These are phyloP conservation scores for Pichia thaimueangensis DNA, from an alignment of 805 yeast species.

Conservation along the genomic window DNA sequence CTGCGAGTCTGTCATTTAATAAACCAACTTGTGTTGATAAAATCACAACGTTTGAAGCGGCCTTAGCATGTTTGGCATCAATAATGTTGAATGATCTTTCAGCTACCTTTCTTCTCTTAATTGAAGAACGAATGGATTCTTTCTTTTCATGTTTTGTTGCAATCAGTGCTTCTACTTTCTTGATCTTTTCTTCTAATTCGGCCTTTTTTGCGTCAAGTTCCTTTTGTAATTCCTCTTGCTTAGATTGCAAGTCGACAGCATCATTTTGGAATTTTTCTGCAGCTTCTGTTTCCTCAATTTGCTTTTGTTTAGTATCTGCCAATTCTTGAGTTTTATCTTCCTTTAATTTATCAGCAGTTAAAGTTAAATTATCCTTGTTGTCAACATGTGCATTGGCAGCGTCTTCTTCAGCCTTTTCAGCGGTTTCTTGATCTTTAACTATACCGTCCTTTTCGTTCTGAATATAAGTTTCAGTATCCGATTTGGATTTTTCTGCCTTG, in stretches of 20 bases:
- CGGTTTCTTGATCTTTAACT: conserved; percentile 39
- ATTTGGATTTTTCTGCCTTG: conserved; percentile 25
- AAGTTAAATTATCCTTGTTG: conserved; percentile 37
- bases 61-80: conserved; percentile 32
- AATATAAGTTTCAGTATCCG: conserved; percentile 34
- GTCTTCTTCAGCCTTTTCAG: conserved; percentile 38
- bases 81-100: conserved; percentile 31
- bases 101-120: conserved; percentile 35
- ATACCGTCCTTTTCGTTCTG: conserved; percentile 37
- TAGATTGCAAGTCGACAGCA: conserved; percentile 33
- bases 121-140: conserved; percentile 20
- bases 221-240: conserved; percentile 34
- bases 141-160: conserved; percentile 37
- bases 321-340: conserved; percentile 27
- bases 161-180: conserved; percentile 35
- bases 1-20: conserved; percentile 37
- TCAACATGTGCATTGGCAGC: conserved; percentile 41
- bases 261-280: conserved; percentile 33
- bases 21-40: conserved; percentile 39
- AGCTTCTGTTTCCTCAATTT: conserved; percentile 25
- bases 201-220: conserved; percentile 37
- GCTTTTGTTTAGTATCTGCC: conserved; percentile 27
- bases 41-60: conserved; percentile 32
- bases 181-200: conserved; percentile 27
- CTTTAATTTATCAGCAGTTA: conserved; percentile 39